Evolutionary conservation across 1,284 basidiomycete species (phyloP), one percentile per base, ranked within the genome.

Genomic region (Ustilago curta): DNA sequence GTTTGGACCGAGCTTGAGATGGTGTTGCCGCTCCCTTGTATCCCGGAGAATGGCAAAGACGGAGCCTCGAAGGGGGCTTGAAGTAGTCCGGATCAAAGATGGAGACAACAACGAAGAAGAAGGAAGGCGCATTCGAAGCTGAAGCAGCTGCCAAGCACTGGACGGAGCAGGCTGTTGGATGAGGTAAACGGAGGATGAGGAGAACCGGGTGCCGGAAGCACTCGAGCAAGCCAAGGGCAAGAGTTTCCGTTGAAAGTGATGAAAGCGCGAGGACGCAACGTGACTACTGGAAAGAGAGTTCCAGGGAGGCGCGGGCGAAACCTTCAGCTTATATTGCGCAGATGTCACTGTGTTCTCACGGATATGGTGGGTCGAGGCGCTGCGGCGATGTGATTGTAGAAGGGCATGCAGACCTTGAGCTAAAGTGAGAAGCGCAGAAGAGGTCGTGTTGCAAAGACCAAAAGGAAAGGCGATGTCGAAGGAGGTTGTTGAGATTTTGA

Each of bases 261-360:
- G 57, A 56, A 39, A 16, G 32, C 21, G 37, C 14, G 14, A 49
- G 45, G 49, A 35, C 31, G 49, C 43, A 27, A 48, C 57, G 60
- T 70, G 68, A 70, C 54, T 64, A 37, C 40, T 54, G 29, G 49
- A 54, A 60, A 70, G 68, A 52, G 35, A 55, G 54, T 55, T 51
- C 53, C 27, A 43, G 44, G 43, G 56, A 43, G 48, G 39, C 39
- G 27, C 39, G 39, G 39, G 44, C 18, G 47, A 55, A 44, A 63
- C 60, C 35, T 43, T 60, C 58, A 70, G 31, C 58, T 64, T 70
- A 49, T 49, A 57, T 57, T 55, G 52, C 39, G 19, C 18, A 19
- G 14, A 25, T 16, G 56, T 35, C 42, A 52, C 32, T 49, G 52
- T 32, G 57, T 48, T 53, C 47, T 52, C 42, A 64, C 47, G 53